Base-by-base conservation (phyloP, 2,329 filamentous ascomycete species). In the Sclerotinia sclerotiorum region DNA sequence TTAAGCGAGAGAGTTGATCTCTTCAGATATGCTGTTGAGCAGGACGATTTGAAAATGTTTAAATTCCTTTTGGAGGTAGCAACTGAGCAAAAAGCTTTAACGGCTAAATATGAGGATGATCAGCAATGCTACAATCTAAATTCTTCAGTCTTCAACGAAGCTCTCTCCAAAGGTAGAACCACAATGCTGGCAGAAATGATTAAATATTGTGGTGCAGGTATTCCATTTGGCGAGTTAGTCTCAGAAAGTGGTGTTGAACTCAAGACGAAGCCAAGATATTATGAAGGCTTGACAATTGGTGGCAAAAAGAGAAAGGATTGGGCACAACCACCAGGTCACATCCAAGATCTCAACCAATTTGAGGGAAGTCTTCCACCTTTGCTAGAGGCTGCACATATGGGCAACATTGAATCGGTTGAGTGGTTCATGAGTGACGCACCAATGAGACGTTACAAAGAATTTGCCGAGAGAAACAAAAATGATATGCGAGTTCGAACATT, bases 351-450 rank as follows among this genome's bases (percentile, higher is more conserved):
- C 46, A 78, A 76, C 52, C 74, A 79, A 4, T 78, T 77, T 0
- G 84, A 82, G 13, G 76, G 80, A 63, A 80, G 81, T 46, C 81
- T 80, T 0, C 85, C 88, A 2, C 90, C 89, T 3, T 79, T 91
- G 11, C 82, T 91, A 1, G 79, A 84, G 70, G 87, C 88, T 56
- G 88, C 86, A 17, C 73, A 79, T 11, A 73, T 74, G 2, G 87
- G 87, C 3, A 89, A 82, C 27, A 76, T 94, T n/a, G 85, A 89
- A 51, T 84, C 84, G 24, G 86, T 92, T 0, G 88, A 95, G 75
- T 96, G 91, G 87, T 92, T 94, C 77, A 78, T 93, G 67, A 88
- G 90, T 68, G 90, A 92, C 70, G 84, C 86, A 0, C 91, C 92
- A 0, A 79, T 86, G 72, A 83, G 87, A 39, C 82, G 86, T 66